Evolutionary conservation across 2,329 filamentous ascomycete genomes (phyloP).

Genomic region (Emmonsia crescens): DNA sequence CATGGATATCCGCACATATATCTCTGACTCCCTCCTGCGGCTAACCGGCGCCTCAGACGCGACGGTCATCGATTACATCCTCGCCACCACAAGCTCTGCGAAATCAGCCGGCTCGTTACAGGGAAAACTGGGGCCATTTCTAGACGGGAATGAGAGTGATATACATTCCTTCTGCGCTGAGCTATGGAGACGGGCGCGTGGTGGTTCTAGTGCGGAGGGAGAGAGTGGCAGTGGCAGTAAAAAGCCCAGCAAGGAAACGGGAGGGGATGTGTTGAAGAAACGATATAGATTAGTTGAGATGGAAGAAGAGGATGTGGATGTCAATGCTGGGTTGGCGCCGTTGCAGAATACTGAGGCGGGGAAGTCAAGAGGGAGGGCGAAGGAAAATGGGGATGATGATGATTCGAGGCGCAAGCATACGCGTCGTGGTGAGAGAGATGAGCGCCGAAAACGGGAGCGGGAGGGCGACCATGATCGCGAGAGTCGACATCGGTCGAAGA

Average conservation of each 20-base stretch:
- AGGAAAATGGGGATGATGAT: constrained; percentile 15
- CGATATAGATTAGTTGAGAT: constrained; percentile 46
- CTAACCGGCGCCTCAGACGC: constrained; percentile 46
- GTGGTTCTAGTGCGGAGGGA: constrained; percentile 14
- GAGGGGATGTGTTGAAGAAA: constrained; percentile 18
- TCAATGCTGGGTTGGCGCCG: constrained; percentile 18
- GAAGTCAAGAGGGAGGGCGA: constrained; percentile 27
- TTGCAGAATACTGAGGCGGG: constrained; percentile 24
- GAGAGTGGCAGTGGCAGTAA: constrained; percentile 11
- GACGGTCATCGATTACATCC: constrained; percentile 47
- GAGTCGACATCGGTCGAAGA: constrained; percentile 39
- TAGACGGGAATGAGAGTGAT: constrained; percentile 40
- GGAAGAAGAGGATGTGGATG: constrained; percentile 35
- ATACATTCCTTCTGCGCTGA: constrained; percentile 39
- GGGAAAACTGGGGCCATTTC: constrained; percentile 42
- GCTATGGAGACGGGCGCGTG: constrained; percentile 29
- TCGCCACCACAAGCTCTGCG: constrained; percentile 42
- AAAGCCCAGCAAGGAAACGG: constrained; percentile 3
- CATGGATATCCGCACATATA: constrained; percentile 32
- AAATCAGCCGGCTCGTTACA: constrained; percentile 39
- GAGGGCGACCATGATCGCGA: constrained; percentile 27
- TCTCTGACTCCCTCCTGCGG: constrained; percentile 43
- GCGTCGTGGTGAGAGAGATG: constrained; percentile 22
- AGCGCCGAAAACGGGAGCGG: constrained; percentile 26
- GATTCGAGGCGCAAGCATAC: constrained; percentile 4